A percentile compares a stretch with the other conserved stretches of the same genome.
phyloP scores from a whole-genome alignment of 2,329 filamentous ascomycete species.

The Aspergillus phoenicis region DNA sequence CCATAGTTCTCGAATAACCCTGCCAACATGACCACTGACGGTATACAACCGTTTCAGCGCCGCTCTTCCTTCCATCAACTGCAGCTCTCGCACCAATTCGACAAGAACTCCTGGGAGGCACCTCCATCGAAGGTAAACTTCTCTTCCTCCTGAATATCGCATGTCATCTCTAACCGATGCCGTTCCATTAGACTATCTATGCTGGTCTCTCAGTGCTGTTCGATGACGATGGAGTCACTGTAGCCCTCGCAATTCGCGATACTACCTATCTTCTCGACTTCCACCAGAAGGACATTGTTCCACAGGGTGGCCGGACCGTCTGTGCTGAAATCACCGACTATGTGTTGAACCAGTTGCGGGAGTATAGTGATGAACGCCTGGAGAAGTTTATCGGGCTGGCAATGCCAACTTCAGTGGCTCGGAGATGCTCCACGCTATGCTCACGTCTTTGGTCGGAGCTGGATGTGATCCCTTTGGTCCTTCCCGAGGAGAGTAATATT shows the following conservation, averaged over 20 bases:
- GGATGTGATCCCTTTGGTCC: constrained; percentile 72
- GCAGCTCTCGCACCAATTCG: constrained; percentile 34
- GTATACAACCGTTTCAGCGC: constrained; percentile 24
- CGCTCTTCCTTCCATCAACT: constrained; percentile 38
- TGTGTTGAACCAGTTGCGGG: constrained; percentile 58
- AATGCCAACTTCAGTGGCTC: constrained; percentile 62
- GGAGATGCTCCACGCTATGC: constrained; percentile 66
- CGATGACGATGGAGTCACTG: constrained; percentile 52
- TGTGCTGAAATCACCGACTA: constrained; percentile 59
- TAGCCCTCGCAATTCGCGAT: constrained; percentile 72
- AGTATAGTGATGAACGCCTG: constrained; percentile 66
- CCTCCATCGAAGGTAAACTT: constrained; percentile 42
- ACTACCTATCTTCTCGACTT: constrained; percentile 75
- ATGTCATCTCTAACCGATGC: not conserved
- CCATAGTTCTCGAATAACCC: not conserved
- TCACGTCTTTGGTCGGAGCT: constrained; percentile 74
- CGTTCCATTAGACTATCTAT: constrained; percentile 41
- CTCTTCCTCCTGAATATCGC: not conserved
- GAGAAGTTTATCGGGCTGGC: constrained; percentile 76
- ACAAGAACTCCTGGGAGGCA: constrained; percentile 39
- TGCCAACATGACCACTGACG: constrained; percentile 4
- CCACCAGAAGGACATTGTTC: constrained; percentile 60
- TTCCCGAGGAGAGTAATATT: constrained; percentile 44
- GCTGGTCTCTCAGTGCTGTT: constrained; percentile 42
- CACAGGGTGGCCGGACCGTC: constrained; percentile 43